A percentile compares a stretch with the other conserved stretches of the same genome.
phyloP scores from a whole-genome alignment of 139 green algal species.

The Ostreobium quekettii region DNA sequence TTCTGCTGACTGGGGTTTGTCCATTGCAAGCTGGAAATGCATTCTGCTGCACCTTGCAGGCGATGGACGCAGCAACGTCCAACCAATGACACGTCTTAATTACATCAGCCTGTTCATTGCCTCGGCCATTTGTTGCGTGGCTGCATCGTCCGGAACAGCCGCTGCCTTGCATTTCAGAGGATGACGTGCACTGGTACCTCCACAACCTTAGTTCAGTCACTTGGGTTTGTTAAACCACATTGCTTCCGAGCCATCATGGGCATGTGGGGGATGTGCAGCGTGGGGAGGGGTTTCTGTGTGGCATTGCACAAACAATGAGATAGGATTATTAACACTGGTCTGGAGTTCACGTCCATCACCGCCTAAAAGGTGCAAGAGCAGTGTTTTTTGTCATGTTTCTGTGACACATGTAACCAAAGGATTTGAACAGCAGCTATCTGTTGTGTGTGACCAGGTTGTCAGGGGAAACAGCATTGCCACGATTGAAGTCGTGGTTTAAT shows the following conservation, averaged over 20 bases:
- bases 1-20: not conserved
- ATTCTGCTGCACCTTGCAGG: not conserved
- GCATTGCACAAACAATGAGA: not conserved
- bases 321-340: not conserved
- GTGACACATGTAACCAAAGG: not conserved
- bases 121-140: not conserved
- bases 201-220: too few relatives aligned
- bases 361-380: not conserved
- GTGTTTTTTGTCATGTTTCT: constrained; percentile 11
- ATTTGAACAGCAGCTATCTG: not conserved
- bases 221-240: too few relatives aligned
- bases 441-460: constrained; percentile 61
- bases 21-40: not conserved
- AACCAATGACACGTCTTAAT: not conserved
- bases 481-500: constrained; percentile 89
- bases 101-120: not conserved
- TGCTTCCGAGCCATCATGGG: too few relatives aligned
- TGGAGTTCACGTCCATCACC: not conserved
- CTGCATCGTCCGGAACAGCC: too few relatives aligned
- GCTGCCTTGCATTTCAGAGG: too few relatives aligned
- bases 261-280: not conserved
- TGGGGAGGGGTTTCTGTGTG: not conserved
- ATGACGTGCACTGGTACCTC: too few relatives aligned
- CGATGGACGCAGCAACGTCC: not conserved
- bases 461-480: constrained; percentile 89